A percentile compares a stretch with the other conserved stretches of the same genome.
Evolutionary conservation across 257 asterid species (phyloP).

Genomic region (Linderniella brevidens): DNA sequence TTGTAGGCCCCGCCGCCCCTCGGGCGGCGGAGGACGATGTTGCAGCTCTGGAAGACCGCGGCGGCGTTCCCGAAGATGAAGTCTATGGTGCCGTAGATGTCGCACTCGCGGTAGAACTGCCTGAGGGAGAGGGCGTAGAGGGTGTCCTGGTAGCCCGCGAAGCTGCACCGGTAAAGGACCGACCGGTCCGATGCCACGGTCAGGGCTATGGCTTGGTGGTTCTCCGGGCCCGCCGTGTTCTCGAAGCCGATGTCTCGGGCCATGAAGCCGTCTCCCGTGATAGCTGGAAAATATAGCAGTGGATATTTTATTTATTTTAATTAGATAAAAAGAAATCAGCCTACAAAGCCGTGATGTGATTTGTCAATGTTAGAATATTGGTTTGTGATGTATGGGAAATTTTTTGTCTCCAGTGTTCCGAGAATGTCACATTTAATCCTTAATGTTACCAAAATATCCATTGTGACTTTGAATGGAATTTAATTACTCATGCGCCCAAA

Average conservation of each 20-base stretch:
- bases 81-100: background rate
- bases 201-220: background rate
- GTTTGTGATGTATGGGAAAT: too few relatives aligned
- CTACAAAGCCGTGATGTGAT: too few relatives aligned
- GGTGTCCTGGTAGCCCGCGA: slow-evolving; percentile 1
- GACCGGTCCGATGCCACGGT: background rate
- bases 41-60: slow-evolving; percentile 2
- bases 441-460: too few relatives aligned
- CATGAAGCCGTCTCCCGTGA: background rate
- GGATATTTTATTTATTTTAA: too few relatives aligned
- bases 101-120: slow-evolving; percentile 1
- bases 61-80: slow-evolving; percentile 2
- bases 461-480: too few relatives aligned
- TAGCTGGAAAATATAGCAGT: background rate
- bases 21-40: background rate
- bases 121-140: background rate
- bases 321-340: too few relatives aligned
- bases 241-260: background rate
- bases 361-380: too few relatives aligned
- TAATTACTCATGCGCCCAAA: too few relatives aligned
- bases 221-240: slow-evolving; percentile 4
- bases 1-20: background rate
- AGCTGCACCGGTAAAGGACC: slow-evolving; percentile 3
- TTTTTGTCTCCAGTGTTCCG: too few relatives aligned
- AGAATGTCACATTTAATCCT: too few relatives aligned